Conservation (phyloP, 1,284 basidiomycete genomes). For the Tilletia walkeri region DNA sequence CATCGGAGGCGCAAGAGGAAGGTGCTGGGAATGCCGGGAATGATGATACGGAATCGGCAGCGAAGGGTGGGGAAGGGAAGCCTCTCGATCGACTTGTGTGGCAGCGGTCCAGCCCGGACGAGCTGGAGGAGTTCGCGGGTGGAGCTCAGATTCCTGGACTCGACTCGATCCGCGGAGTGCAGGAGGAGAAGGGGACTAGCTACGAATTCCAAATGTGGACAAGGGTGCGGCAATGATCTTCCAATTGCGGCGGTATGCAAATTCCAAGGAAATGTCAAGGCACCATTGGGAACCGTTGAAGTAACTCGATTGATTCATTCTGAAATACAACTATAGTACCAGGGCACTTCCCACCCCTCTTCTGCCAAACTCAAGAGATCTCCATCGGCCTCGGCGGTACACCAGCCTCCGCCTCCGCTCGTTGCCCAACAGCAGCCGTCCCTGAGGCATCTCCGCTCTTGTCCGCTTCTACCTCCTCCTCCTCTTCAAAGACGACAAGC, state of each 20-base stretch:
- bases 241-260: too few relatives aligned
- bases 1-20: background rate
- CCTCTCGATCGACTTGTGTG: background rate
- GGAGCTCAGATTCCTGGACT: background rate
- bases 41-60: background rate
- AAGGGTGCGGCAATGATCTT: background rate
- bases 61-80: background rate
- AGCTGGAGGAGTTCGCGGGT: background rate
- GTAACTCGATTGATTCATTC: too few relatives aligned
- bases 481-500: slow-evolving; percentile 63
- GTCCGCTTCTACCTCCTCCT: slow-evolving; percentile 2
- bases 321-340: too few relatives aligned
- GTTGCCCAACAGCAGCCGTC: background rate
- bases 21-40: background rate
- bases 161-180: background rate
- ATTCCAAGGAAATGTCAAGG: too few relatives aligned
- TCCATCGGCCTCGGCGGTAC: background rate
- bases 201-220: slow-evolving; percentile 15
- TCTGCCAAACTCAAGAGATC: background rate
- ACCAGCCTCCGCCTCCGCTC: background rate
- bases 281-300: too few relatives aligned
- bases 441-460: background rate
- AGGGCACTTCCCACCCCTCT: too few relatives aligned
- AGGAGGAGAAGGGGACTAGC: background rate
- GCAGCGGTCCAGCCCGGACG: background rate